Conservation (phyloP, 306 rosid genomes). For the Boehmeria nivea region DNA sequence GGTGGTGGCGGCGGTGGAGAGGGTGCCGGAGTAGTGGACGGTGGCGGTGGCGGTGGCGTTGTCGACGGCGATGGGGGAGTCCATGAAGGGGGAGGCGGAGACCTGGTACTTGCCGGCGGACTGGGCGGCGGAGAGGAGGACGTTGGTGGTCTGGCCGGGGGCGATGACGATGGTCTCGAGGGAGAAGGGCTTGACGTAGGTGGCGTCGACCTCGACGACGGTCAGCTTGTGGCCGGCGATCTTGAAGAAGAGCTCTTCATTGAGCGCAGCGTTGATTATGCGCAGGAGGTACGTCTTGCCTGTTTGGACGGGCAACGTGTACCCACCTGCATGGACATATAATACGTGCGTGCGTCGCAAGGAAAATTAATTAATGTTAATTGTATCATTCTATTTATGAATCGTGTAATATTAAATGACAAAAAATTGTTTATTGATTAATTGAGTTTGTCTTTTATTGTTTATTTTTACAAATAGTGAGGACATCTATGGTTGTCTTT, state of each 20-base stretch:
- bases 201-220: slow-evolving; percentile 80
- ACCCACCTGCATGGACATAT: slow-evolving; percentile 43
- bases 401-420: too few relatives aligned
- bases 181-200: slow-evolving; percentile 66
- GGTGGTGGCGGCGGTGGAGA: slow-evolving; percentile 33
- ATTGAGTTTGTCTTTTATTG: too few relatives aligned
- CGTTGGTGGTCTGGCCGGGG: slow-evolving; percentile 93
- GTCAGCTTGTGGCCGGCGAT: slow-evolving; percentile 76
- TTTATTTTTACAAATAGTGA: too few relatives aligned
- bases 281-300: slow-evolving; percentile 66
- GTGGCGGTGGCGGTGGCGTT: slow-evolving; percentile 66
- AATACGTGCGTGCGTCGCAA: too few relatives aligned
- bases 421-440: too few relatives aligned
- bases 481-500: too few relatives aligned
- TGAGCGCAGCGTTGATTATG: slow-evolving; percentile 94
- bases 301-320: slow-evolving; percentile 46
- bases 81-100: slow-evolving; percentile 72
- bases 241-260: slow-evolving; percentile 90
- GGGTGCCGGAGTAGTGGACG: slow-evolving; percentile 51
- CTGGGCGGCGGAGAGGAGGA: slow-evolving; percentile 47
- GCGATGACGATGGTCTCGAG: slow-evolving; percentile 66
- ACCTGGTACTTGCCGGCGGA: slow-evolving; percentile 62
- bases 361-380: background rate
- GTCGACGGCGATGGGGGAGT: slow-evolving; percentile 57
- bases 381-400: too few relatives aligned